Evolutionary conservation across 352 stramenopile species (phyloP).

Genomic region (Pythium sp.): DNA sequence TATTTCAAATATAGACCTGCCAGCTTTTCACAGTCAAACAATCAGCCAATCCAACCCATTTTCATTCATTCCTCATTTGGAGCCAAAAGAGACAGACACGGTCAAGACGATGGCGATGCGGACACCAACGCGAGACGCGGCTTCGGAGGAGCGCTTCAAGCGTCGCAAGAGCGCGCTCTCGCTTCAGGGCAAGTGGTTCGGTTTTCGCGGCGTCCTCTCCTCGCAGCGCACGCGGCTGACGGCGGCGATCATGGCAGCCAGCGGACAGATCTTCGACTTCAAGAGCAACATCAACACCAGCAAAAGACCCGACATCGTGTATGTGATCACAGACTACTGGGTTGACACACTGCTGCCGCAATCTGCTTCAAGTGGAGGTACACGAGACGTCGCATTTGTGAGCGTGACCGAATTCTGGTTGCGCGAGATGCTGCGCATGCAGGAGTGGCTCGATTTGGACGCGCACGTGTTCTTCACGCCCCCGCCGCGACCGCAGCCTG

Average conservation of each 20-base stretch:
- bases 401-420: slow-evolving; percentile 62
- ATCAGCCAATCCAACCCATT: background rate
- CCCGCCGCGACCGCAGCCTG: slow-evolving; percentile 14
- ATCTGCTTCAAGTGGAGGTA: background rate
- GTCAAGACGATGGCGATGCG: background rate
- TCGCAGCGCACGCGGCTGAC: slow-evolving; percentile 18
- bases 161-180: slow-evolving; percentile 21
- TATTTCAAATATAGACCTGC: background rate
- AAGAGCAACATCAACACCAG: background rate
- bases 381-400: background rate
- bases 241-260: slow-evolving; percentile 12
- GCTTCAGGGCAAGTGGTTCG: slow-evolving; percentile 27
- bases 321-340: slow-evolving; percentile 59
- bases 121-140: background rate
- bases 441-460: slow-evolving; percentile 34
- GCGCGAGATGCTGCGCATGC: slow-evolving; percentile 33
- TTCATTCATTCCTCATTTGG: background rate
- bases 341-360: slow-evolving; percentile 21
- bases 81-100: background rate
- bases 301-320: slow-evolving; percentile 17
- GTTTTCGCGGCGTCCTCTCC: slow-evolving; percentile 28
- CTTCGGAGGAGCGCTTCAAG: slow-evolving; percentile 8
- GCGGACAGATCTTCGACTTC: slow-evolving; percentile 16
- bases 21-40: background rate
- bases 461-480: slow-evolving; percentile 48